Conservation (phyloP, 345 rosid genomes). For the Rhodomyrtus tomentosa region DNA sequence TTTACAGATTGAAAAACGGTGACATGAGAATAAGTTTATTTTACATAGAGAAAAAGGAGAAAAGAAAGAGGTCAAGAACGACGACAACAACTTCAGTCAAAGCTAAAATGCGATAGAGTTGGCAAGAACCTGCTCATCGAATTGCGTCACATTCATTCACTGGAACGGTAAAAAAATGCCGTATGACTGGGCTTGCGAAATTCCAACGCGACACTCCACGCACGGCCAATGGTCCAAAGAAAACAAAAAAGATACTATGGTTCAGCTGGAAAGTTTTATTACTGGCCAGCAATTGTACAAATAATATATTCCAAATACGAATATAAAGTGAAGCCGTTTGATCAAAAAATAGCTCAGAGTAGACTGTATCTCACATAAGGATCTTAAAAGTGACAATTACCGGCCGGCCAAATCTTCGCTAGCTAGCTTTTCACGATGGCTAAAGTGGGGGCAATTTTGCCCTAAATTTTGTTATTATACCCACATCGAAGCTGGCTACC, state of each 20-base stretch:
- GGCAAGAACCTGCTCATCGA: not conserved
- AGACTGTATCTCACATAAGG: not conserved
- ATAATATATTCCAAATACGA: not conserved
- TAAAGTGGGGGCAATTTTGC: not conserved
- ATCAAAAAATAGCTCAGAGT: rapidly evolving
- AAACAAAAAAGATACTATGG: not conserved
- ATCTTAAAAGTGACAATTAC: too few species aligned
- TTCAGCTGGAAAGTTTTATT: not conserved
- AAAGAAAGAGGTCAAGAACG: too few species aligned
- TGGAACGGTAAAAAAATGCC: not conserved
- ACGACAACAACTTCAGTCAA: not conserved
- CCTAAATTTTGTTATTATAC: not conserved
- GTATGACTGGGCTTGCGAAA: not conserved
- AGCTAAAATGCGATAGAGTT: not conserved
- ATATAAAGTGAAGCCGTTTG: not conserved
- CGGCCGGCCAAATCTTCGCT: not conserved
- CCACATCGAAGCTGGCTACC: too few species aligned
- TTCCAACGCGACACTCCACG: not conserved
- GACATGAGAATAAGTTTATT: not conserved
- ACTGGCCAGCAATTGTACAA: not conserved
- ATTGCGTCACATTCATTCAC: not conserved
- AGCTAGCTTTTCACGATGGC: not conserved
- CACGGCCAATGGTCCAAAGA: not conserved
- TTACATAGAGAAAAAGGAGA: too few species aligned
- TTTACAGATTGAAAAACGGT: not conserved